phyloP scores from a whole-genome alignment of 2,329 filamentous ascomycete species.

The Alternaria incomplexa region DNA sequence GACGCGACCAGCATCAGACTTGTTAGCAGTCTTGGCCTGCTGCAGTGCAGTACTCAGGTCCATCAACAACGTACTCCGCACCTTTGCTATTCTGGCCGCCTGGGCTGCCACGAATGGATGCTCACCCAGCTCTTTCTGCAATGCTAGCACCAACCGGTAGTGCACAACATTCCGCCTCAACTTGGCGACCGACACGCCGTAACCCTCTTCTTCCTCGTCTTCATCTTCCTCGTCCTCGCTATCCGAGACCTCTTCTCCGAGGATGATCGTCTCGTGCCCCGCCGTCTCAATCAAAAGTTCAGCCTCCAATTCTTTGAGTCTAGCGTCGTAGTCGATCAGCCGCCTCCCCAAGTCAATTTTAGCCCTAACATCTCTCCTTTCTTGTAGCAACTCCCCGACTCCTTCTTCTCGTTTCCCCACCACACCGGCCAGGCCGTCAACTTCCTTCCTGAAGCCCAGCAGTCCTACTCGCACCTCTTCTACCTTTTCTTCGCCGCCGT shows the following conservation, averaged over 20 bases:
- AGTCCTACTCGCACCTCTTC: constrained; percentile 89
- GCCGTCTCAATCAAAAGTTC: constrained; percentile 61
- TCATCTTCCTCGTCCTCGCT: constrained; percentile 42
- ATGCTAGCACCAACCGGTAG: constrained; percentile 62
- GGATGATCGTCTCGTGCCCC: constrained; percentile 21
- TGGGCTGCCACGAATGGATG: constrained; percentile 70
- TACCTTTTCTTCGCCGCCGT: constrained; percentile 87
- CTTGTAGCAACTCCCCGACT: constrained; percentile 66
- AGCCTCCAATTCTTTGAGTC: constrained; percentile 68
- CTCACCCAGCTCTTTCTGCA: constrained; percentile 59
- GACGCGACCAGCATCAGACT: constrained; percentile 50
- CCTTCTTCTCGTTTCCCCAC: constrained; percentile 70
- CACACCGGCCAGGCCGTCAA: constrained; percentile 72
- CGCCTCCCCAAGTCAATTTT: constrained; percentile 67
- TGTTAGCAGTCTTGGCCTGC: constrained; percentile 56
- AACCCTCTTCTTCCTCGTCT: constrained; percentile 37
- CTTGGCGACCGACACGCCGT: constrained; percentile 47
- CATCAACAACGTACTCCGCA: constrained; percentile 67
- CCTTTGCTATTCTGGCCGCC: constrained; percentile 60
- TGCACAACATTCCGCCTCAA: constrained; percentile 64
- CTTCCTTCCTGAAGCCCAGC: constrained; percentile 81
- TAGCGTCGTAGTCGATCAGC: constrained; percentile 71
- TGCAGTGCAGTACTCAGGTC: constrained; percentile 69
- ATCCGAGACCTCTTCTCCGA: constrained; percentile 18
- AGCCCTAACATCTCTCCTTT: constrained; percentile 72